Conservation (phyloP, 805 yeast genomes). For the Henningerozyma blattae region DNA sequence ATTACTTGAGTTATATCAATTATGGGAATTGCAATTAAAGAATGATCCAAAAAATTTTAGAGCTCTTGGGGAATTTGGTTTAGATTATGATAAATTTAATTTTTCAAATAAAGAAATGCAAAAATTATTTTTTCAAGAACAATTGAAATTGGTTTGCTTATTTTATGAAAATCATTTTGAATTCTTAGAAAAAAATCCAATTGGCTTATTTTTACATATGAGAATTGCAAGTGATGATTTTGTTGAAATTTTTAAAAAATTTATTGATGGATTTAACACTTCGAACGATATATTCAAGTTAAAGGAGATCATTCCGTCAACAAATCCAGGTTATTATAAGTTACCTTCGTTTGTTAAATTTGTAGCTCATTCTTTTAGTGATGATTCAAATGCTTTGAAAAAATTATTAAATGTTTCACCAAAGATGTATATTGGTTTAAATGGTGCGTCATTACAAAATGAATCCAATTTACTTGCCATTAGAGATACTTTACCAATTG, state of each 20-base stretch:
- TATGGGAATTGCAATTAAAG: constrained; percentile 42
- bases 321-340: constrained; percentile 16
- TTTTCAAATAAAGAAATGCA: constrained; percentile 64
- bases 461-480: constrained; percentile 63
- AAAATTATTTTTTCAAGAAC: constrained; percentile 51
- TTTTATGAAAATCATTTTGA: too few relatives aligned
- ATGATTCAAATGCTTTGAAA: constrained; percentile 54
- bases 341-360: constrained; percentile 37
- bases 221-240: constrained; percentile 80
- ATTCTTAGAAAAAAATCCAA: too few relatives aligned
- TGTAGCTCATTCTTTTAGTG: constrained; percentile 93
- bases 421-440: constrained; percentile 54
- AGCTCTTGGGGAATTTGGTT: constrained; percentile 92
- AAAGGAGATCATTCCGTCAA: constrained; percentile 2
- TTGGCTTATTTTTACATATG: constrained; percentile 85
- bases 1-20: constrained; percentile 31
- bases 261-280: constrained; percentile 32
- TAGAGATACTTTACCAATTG: constrained; percentile 53
- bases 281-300: constrained; percentile 14
- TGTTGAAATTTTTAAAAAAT: constrained; percentile 48
- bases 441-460: constrained; percentile 85
- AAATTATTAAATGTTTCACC: constrained; percentile 35
- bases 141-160: constrained; percentile 43
- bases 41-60: constrained; percentile 36
- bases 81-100: constrained; percentile 85